Evolutionary conservation across 2,329 filamentous ascomycete genomes (phyloP), one percentile per base, ranked within the genome.

Genomic region (Fusarium mangiferae): DNA sequence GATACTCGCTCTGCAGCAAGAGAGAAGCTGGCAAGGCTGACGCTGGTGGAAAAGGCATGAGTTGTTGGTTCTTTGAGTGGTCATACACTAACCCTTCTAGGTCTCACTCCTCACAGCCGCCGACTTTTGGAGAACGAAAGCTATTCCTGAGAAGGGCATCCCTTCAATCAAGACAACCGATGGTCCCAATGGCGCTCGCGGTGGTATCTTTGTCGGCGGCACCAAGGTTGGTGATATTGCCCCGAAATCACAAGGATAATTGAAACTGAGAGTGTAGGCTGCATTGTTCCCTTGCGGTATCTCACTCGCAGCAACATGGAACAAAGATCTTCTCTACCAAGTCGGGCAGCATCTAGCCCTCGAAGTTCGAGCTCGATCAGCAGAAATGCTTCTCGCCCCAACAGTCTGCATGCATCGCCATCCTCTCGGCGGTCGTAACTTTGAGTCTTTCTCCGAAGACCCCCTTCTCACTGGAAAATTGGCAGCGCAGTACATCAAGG

Each of bases 371-470:
- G 92, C 93, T 24, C 91, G 93, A 78, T 93, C 92, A 11, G 91
- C 92, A 35, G 88, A 94, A 68, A 88, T 95, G 39, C 85, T 95
- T 9, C 87, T 96, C 14, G 93, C 91, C 0, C 93, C 93, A 5
- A 95, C 93, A 2, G 91, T 95, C 39, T 95, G 94, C 83, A 92
- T 94, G 86, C 94, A 96, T 78, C 89, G 94, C 22, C 93, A 93
- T 56, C 94, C 94, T 1, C 86, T 96, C 1, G 94, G 94, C n/a
- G 94, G 94, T 24, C 88, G 94, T 68, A 95, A 95, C 73, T 97
- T 96, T 75, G 94, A 97, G 82, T 95, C 93, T 0, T 96, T 95
- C 80, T 94, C 93, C 0, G 94, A 96, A 81, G 94, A 96, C 75
- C 94, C 94, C 1, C 88, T 92, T 15, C 86, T 97, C 10, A 94